Base-by-base conservation (phyloP, 148 eudicot genomes). In the Fallopia convolvulus region DNA sequence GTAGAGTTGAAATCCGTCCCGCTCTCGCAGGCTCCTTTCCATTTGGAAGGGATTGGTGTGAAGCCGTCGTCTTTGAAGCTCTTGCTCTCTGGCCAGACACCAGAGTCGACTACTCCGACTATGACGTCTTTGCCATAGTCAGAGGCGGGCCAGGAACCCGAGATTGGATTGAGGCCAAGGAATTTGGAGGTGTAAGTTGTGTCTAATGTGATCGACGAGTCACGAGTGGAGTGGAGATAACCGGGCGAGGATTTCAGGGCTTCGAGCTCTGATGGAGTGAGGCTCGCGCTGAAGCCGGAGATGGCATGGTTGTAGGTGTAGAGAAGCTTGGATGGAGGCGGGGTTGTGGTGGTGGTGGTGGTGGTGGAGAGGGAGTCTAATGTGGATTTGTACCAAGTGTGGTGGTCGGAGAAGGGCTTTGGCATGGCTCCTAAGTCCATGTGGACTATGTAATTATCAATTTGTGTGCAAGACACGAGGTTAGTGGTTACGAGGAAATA, bases 31-130 rank as follows among this genome's bases (percentile, higher is more conserved):
- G 42, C 26, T 13, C 87, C 84, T 40, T 46, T 72, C 44, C 77
- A 74, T 12, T 39, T 76, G 39, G 49, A 18, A 2, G 80, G 82
- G 63, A 81, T 55, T 1, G 68, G 47, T 1, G 80, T 53, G 40
- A 55, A 52, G 4, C 83, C 80, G 3, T 52, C 39, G 52, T 81
- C 83, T 1, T 46, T 42, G 20, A 74, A 81, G 83, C 83, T 81
- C 60, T 49, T 15, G 3, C 77, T 56, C 75, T 81, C 83, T 0
- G 83, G 80, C 80, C 83, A 81, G 55, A 81, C 80, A 23, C 83
- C 83, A 3, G 44, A 5, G 40, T 75, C 77, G 3, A 75, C 41
- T 0, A 75, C 44, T 26, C 77, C 58, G 23, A 75, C 23, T 48
- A 73, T 48, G 33, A 73, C 53, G 26, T 73, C 75, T 14, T 41